These are phyloP conservation scores for Pleurotus giganteus DNA, from an alignment of 768 basidiomycete species.

Conservation along the genomic window DNA sequence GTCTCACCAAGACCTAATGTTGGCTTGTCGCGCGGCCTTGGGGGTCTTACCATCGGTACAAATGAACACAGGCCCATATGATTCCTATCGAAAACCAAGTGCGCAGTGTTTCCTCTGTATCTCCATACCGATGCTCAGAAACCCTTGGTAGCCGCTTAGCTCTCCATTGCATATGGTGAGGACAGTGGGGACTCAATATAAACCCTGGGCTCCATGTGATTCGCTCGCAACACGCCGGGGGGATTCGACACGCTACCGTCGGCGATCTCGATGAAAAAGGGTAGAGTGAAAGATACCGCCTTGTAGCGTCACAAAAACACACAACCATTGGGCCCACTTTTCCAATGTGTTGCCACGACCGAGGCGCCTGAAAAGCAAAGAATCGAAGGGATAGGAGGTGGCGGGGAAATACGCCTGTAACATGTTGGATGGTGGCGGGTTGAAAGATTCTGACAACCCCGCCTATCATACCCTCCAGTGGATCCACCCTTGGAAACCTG, in stretches of 20 bases:
- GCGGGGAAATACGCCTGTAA: constrained; percentile 2
- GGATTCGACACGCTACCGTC: background rate
- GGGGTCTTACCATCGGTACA: background rate
- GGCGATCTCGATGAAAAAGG: background rate
- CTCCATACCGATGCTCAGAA: constrained; percentile 3
- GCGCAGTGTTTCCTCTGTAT: background rate
- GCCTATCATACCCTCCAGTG: background rate
- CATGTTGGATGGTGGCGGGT: constrained; percentile 10
- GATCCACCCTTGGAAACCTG: constrained; percentile 10
- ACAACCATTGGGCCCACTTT: background rate
- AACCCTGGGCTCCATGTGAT: constrained; percentile 6
- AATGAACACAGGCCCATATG: background rate
- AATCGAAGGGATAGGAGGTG: constrained; percentile 1
- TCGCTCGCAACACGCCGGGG: background rate
- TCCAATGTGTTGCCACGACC: background rate
- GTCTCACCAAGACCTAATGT: background rate
- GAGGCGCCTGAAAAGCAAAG: background rate
- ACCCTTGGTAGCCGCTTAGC: background rate
- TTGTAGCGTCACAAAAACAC: background rate
- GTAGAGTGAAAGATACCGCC: background rate
- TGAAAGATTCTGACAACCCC: constrained; percentile 9
- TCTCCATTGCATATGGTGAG: background rate
- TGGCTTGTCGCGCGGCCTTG: background rate
- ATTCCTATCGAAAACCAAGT: constrained; percentile 6
- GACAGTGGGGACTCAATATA: background rate